Evolutionary conservation across 345 rosid genomes (phyloP).

Genomic region (Geranium brycei): DNA sequence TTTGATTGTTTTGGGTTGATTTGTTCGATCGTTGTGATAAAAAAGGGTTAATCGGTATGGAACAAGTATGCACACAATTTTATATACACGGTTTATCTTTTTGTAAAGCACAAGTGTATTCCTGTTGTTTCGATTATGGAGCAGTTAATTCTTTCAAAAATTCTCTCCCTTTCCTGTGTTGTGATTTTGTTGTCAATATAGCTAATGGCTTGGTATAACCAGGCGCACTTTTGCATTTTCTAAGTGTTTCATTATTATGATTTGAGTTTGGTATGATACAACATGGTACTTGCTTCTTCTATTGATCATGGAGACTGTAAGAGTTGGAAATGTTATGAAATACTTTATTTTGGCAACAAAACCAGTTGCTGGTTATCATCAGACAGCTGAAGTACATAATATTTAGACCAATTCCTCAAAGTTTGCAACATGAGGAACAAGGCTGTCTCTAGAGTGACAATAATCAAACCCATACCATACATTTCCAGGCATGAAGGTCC

Average conservation of each 20-base stretch:
- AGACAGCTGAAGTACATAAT: neutral
- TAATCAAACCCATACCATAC: slow-evolving; percentile 14
- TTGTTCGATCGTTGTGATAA: too few species aligned
- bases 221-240: too few species aligned
- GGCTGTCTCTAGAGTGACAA: neutral
- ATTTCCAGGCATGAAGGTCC: slow-evolving; percentile 10
- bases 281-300: neutral
- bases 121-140: neutral
- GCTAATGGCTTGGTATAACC: neutral
- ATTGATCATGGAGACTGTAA: neutral
- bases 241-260: neutral
- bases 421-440: slow-evolving; percentile 9
- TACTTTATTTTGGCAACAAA: neutral
- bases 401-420: slow-evolving; percentile 1
- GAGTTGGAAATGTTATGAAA: neutral
- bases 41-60: too few species aligned
- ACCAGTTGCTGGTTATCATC: too few species aligned
- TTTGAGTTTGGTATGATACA: neutral
- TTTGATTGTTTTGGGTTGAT: too few species aligned
- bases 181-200: neutral
- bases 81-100: too few species aligned
- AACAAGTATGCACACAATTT: too few species aligned
- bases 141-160: neutral
- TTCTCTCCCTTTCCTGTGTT: neutral
- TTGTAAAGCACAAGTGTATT: neutral